These are phyloP conservation scores for Trametes cubensis DNA, from an alignment of 768 basidiomycete genomes.

Conservation along the genomic window DNA sequence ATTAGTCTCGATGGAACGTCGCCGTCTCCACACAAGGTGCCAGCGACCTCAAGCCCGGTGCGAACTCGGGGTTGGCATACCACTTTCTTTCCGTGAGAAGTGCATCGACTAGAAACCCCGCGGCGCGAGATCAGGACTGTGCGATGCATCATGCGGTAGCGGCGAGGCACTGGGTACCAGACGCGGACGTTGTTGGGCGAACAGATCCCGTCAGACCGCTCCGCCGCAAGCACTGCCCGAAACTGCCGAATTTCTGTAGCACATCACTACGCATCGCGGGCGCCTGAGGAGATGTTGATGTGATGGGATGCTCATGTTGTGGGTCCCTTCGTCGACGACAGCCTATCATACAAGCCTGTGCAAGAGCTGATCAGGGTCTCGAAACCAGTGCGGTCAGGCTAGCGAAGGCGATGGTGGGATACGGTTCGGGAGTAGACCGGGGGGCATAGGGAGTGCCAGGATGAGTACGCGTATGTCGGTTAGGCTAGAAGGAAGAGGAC, in stretches of 20 bases:
- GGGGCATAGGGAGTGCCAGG: too few relatives aligned
- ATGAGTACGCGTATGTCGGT: too few relatives aligned
- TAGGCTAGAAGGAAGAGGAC: too few relatives aligned
- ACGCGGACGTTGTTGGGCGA: constrained; percentile 10
- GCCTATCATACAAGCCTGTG: not conserved
- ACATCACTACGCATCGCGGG: not conserved
- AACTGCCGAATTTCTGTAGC: not conserved
- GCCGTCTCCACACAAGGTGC: not conserved
- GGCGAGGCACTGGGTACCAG: not conserved
- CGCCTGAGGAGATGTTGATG: not conserved
- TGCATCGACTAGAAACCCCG: not conserved
- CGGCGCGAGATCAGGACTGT: not conserved
- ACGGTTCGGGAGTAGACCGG: too few relatives aligned
- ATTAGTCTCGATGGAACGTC: too few relatives aligned
- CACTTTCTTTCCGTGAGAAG: not conserved
- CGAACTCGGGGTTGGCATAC: not conserved
- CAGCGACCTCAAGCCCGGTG: not conserved
- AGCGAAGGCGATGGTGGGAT: too few relatives aligned
- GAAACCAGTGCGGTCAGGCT: too few relatives aligned
- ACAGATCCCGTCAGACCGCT: constrained; percentile 7
- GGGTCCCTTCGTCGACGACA: not conserved
- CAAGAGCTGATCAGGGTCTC: too few relatives aligned
- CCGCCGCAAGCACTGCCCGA: not conserved
- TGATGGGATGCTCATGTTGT: not conserved
- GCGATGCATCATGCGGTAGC: too few relatives aligned